Evolutionary conservation across 140 eudicot species (phyloP), one percentile per base, ranked within the genome.

Genomic region (Oenanthe javanica): DNA sequence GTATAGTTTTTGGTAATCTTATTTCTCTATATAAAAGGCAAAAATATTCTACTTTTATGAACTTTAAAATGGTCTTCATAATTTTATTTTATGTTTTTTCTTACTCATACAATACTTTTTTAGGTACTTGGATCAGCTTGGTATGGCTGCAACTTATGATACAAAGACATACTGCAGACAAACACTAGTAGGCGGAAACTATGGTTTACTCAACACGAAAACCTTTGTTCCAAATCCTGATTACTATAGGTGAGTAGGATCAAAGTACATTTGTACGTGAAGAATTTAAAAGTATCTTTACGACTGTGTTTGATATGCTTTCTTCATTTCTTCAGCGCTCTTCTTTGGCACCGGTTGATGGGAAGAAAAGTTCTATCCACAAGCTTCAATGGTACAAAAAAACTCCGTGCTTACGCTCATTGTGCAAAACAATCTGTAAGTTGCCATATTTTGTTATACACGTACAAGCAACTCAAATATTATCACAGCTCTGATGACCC

Each of bases 311-410:
- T 72, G 27, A 40, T 45, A 45, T 72, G 50, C 7, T 19, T 40
- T n/a, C n/a, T n/a, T 18, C 5, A 43, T 72, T 31, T 9, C n/a
- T 72, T 72, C 79, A 89, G 93, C 77, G 93, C 90, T 66, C 87
- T 89, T 81, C 93, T 89, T 81, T 89, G 92, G 93, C 93, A 89
- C 80, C 84, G 87, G 31, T 66, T 89, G 66, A 89, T 87, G 90
- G 93, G 93, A 51, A 87, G 54, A 79, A 82, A 72, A 2, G 93
- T 89, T 54, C 63, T 89, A 19, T 84, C 89, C 13, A 85, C 89
- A 77, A 80, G 84, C 51, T 87, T 85, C 67, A 23, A 69, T 0
- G 90, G 93, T 47, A 78, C 84, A 61, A 89, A 79, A 27, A 89
- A 81, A 71, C 71, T 89, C 48, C 90, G 93, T 0, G 93, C 90